These are phyloP conservation scores for Halteria grandinella DNA, from an alignment of 73 alveolate genomes.

Conservation along the genomic window DNA sequence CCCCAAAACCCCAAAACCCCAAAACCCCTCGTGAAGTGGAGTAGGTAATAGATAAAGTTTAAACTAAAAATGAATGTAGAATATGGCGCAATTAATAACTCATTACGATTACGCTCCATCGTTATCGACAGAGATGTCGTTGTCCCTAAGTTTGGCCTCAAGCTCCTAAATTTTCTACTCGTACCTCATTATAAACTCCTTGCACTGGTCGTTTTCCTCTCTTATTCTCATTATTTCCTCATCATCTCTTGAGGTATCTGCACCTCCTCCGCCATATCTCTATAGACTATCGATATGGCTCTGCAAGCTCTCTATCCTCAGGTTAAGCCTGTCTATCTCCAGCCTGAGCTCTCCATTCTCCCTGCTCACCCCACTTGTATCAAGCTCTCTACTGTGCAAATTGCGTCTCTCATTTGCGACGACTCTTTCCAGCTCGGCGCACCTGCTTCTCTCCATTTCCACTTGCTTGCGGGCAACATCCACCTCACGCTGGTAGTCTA, in stretches of 20 bases:
- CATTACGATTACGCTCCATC: no score
- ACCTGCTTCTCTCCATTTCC: constrained; percentile 21
- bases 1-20: no score
- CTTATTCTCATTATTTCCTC: not conserved
- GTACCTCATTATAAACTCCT: no score
- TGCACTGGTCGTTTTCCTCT: not conserved
- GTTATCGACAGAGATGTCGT: no score
- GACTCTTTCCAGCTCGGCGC: constrained; percentile 22
- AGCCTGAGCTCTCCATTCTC: constrained; percentile 39
- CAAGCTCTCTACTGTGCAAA: not conserved
- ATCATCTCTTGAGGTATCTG: not conserved
- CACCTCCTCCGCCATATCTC: constrained; percentile 1
- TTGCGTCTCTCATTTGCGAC: constrained; percentile 31
- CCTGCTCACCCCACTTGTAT: constrained; percentile 5
- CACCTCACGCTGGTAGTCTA: constrained; percentile 1
- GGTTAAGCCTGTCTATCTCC: constrained; percentile 13
- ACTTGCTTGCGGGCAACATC: not conserved
- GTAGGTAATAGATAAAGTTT: no score
- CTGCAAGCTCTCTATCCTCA: constrained; percentile 7
- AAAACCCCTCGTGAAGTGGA: no score
- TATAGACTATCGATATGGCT: constrained; percentile 24
- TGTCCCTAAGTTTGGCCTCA: no score
- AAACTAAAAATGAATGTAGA: no score
- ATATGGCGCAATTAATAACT: no score
- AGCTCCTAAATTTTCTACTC: no score